A percentile compares a stretch with the other conserved stretches of the same genome.
These are phyloP conservation scores for Batrachochytrium dendrobatidis DNA, from an alignment of 371 early-diverging fungal genomes.

Conservation along the genomic window DNA sequence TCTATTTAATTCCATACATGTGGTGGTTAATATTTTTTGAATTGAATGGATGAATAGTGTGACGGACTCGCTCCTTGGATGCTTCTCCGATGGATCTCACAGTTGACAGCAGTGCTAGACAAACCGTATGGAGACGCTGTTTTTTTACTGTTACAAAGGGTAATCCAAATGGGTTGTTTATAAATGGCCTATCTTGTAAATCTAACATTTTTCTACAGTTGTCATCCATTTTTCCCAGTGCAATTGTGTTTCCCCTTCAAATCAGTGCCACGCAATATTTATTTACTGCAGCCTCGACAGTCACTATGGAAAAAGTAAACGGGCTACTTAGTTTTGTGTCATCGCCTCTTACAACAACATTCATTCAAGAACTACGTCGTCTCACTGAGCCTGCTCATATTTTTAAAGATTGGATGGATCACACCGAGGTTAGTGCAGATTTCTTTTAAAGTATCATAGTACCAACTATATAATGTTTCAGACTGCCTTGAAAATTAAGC, in stretches of 20 bases:
- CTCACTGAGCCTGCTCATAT: slow-evolving; percentile 63
- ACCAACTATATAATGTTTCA: too few relatives aligned
- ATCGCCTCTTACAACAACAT: background rate
- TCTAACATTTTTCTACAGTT: background rate
- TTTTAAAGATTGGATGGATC: slow-evolving; percentile 50
- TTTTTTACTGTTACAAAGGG: slow-evolving; percentile 35
- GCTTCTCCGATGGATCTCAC: slow-evolving; percentile 71
- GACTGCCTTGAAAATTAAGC: background rate
- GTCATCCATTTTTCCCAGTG: background rate
- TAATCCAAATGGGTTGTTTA: slow-evolving; percentile 9
- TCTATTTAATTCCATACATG: background rate
- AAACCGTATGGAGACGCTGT: slow-evolving; percentile 34
- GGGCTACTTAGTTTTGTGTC: background rate
- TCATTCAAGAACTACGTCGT: slow-evolving; percentile 49
- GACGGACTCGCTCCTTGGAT: too few relatives aligned
- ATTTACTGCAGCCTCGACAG: background rate
- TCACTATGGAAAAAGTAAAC: background rate
- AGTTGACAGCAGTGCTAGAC: slow-evolving; percentile 63
- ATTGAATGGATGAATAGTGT: background rate
- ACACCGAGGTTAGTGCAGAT: slow-evolving; percentile 2
- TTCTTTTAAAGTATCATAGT: too few relatives aligned
- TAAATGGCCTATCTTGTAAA: background rate
- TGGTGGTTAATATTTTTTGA: background rate
- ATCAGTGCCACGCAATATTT: background rate
- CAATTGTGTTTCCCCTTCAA: background rate